Evolutionary conservation across 371 early-diverging fungal species (phyloP).

Genomic region (Actinomucor elegans): DNA sequence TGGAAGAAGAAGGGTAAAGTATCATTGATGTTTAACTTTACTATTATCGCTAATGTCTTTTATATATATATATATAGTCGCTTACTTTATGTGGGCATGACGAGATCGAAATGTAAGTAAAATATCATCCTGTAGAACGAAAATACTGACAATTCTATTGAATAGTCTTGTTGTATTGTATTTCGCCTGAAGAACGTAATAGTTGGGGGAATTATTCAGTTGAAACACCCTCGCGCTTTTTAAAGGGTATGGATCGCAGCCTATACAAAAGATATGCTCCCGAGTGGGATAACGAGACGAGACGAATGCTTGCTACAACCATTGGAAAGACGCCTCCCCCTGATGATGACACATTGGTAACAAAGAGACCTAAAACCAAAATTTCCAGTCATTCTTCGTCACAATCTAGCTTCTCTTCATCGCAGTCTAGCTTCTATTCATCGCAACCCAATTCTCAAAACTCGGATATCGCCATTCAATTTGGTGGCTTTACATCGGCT

Average conservation of each 20-base stretch:
- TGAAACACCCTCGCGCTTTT: background rate
- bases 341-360: constrained; percentile 3
- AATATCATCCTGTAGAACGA: too few species aligned
- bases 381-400: too few species aligned
- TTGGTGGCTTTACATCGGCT: too few species aligned
- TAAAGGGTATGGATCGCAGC: background rate
- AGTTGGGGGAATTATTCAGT: background rate
- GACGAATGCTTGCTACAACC: constrained; percentile 9
- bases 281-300: constrained; percentile 1
- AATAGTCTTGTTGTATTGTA: constrained; percentile 18
- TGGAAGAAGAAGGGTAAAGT: constrained; percentile 36
- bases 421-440: too few species aligned
- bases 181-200: background rate
- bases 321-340: background rate
- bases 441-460: too few species aligned
- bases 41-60: constrained; percentile 12
- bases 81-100: constrained; percentile 56
- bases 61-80: constrained; percentile 29
- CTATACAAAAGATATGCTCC: background rate
- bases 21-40: background rate
- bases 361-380: background rate
- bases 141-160: too few species aligned
- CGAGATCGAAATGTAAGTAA: constrained; percentile 39
- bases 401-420: too few species aligned
- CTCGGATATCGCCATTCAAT: too few species aligned